Conservation (phyloP, 2,329 filamentous ascomycete species). For the Whalleya microplaca region DNA sequence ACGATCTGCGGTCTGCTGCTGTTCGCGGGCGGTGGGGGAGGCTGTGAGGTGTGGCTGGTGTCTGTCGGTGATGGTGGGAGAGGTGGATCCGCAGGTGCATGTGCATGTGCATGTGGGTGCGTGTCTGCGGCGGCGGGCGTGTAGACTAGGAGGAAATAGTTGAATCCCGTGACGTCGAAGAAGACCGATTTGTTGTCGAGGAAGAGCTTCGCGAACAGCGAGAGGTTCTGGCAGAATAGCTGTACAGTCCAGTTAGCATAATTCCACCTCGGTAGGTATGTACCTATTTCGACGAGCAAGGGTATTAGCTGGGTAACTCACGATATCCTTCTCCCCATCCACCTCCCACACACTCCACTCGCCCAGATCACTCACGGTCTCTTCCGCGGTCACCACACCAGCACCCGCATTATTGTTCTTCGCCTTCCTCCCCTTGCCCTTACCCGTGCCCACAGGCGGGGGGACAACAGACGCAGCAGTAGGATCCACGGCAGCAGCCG, state of each 20-base stretch:
- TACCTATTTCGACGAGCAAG: too few species aligned
- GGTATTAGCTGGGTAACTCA: constrained; percentile 50
- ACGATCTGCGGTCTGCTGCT: constrained; percentile 61
- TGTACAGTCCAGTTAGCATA: constrained; percentile 33
- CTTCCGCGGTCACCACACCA: constrained; percentile 39
- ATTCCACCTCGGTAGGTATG: constrained; percentile 1
- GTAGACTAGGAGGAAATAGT: constrained; percentile 90
- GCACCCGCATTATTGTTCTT: constrained; percentile 29
- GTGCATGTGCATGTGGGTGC: neutral
- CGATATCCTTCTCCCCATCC: constrained; percentile 82
- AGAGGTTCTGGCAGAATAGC: constrained; percentile 94
- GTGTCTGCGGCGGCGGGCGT: constrained; percentile 47
- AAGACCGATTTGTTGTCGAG: constrained; percentile 98
- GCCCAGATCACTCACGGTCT: constrained; percentile 60
- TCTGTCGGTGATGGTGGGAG: neutral
- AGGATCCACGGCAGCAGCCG: constrained; percentile 32
- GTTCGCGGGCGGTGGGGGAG: constrained; percentile 8
- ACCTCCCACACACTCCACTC: constrained; percentile 90
- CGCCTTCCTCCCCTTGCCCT: constrained; percentile 43
- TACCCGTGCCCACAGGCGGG: constrained; percentile 23
- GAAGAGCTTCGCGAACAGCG: constrained; percentile 95
- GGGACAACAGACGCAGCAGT: neutral
- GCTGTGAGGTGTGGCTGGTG: neutral
- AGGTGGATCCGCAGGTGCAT: neutral
- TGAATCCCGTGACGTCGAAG: constrained; percentile 92